Percentiles rank a stretch among this genome's conserved stretches.
These are phyloP conservation scores for Coemansia umbellata DNA, from an alignment of 192 early-diverging fungal species.

Conservation along the genomic window DNA sequence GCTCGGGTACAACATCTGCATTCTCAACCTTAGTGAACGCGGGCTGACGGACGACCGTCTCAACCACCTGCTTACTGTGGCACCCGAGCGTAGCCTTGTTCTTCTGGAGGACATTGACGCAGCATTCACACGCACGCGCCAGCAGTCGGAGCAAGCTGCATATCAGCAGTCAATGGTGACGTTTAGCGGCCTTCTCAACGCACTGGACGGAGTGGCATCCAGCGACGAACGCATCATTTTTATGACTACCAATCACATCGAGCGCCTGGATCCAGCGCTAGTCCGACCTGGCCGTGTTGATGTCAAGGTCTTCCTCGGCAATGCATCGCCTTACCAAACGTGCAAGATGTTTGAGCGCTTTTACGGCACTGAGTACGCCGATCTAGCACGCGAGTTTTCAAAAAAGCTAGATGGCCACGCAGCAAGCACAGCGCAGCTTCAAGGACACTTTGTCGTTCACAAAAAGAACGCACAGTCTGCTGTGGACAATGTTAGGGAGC, in stretches of 20 bases:
- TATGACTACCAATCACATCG: conserved; percentile 88
- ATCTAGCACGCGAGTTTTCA: conserved; percentile 72
- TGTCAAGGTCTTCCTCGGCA: conserved; percentile 67
- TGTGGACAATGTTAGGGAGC: conserved; percentile 35
- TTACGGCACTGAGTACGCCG: conserved; percentile 54
- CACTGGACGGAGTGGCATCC: conserved; percentile 83
- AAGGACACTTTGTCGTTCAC: conserved; percentile 93
- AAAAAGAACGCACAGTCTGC: conserved; percentile 73
- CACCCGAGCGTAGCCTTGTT: conserved; percentile 76
- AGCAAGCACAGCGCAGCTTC: conserved; percentile 82
- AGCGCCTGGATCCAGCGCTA: conserved; percentile 71
- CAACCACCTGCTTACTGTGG: conserved; percentile 74
- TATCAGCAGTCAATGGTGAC: conserved; percentile 82
- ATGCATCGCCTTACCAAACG: conserved; percentile 67
- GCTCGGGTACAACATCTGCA: conserved; percentile 85
- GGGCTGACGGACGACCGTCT: conserved; percentile 81
- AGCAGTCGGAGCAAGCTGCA: conserved; percentile 57
- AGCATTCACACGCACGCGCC: conserved; percentile 67
- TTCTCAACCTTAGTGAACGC: conserved; percentile 77
- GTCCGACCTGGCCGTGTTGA: conserved; percentile 81
- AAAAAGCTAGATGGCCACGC: conserved; percentile 44
- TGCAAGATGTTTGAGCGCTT: conserved; percentile 75
- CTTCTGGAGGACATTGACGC: conserved; percentile 83
- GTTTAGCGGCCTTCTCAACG: conserved; percentile 83
- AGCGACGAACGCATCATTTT: conserved; percentile 86